These are phyloP conservation scores for Podosphaera fusca DNA, from an alignment of 2,329 filamentous ascomycete genomes.

Conservation along the genomic window DNA sequence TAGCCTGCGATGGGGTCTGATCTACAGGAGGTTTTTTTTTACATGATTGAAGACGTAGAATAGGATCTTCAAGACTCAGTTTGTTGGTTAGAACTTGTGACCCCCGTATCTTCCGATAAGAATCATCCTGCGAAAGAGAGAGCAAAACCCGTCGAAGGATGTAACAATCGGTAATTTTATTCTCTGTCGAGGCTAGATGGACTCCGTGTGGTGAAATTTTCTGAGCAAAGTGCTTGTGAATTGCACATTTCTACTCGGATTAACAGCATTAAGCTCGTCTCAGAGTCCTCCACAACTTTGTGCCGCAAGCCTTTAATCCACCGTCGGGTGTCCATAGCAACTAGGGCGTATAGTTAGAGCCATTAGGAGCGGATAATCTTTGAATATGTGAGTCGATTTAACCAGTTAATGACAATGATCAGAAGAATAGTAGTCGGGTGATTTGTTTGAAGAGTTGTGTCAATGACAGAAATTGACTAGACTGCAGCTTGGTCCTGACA, in stretches of 20 bases:
- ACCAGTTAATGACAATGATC: no score
- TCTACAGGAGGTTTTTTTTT: not conserved
- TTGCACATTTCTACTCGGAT: not conserved
- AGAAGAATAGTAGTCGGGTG: no score
- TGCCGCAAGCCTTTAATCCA: no score
- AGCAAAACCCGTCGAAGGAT: not conserved
- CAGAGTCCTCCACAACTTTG: not conserved
- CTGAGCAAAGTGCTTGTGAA: not conserved
- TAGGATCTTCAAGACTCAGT: not conserved
- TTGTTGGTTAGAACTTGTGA: not conserved
- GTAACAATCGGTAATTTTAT: not conserved
- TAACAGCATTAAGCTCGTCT: not conserved
- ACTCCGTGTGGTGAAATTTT: not conserved
- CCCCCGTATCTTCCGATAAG: not conserved
- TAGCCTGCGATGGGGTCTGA: not conserved
- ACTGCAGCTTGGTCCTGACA: no score
- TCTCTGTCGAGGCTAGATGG: not conserved
- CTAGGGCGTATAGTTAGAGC: no score
- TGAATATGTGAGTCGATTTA: no score
- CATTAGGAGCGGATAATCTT: no score
- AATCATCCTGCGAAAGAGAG: not conserved
- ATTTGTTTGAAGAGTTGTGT: no score
- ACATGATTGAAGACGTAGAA: not conserved
- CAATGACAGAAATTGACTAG: no score
- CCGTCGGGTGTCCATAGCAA: no score